phyloP scores from a whole-genome alignment of 768 basidiomycete species.

The Rossbeevera mucosa region DNA sequence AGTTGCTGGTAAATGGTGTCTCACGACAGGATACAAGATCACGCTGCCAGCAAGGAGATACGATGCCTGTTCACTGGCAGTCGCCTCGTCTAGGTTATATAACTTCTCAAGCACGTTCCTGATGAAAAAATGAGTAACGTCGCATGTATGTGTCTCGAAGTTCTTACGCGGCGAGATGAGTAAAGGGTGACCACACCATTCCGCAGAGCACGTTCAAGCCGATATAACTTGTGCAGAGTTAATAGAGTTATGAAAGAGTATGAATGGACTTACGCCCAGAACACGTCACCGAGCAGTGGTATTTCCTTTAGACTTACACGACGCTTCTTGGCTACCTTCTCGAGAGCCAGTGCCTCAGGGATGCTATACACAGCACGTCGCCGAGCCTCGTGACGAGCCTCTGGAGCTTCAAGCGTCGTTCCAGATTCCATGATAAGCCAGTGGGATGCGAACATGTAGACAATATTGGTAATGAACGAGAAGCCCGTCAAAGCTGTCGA shows the following conservation, averaged over 20 bases:
- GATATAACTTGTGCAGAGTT: conserved; percentile 49
- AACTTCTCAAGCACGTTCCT: conserved; percentile 73
- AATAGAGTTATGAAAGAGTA: neutral
- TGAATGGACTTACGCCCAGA: conserved; percentile 59
- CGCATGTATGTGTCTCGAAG: neutral
- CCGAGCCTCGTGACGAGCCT: conserved; percentile 52
- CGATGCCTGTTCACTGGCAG: conserved; percentile 62
- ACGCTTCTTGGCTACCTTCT: conserved; percentile 62
- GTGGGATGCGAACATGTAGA: conserved; percentile 59
- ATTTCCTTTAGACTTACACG: conserved; percentile 58
- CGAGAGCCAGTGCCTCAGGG: conserved; percentile 57
- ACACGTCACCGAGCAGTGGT: conserved; percentile 65
- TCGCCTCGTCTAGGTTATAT: conserved; percentile 54
- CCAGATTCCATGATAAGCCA: conserved; percentile 62
- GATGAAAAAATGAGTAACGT: conserved; percentile 2
- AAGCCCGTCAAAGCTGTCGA: conserved; percentile 59
- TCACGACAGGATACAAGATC: conserved; percentile 64
- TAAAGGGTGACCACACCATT: conserved; percentile 73
- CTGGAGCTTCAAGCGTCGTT: conserved; percentile 59
- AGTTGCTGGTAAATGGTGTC: conserved; percentile 15
- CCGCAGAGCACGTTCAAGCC: conserved; percentile 74
- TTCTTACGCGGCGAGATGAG: conserved; percentile 67
- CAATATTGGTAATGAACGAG: conserved; percentile 63
- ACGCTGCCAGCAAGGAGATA: conserved; percentile 69
- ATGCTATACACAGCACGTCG: conserved; percentile 40